Evolutionary conservation across 163 green algal genomes (phyloP), one percentile per base, ranked within the genome.

Genomic region (Volvox carteri): DNA sequence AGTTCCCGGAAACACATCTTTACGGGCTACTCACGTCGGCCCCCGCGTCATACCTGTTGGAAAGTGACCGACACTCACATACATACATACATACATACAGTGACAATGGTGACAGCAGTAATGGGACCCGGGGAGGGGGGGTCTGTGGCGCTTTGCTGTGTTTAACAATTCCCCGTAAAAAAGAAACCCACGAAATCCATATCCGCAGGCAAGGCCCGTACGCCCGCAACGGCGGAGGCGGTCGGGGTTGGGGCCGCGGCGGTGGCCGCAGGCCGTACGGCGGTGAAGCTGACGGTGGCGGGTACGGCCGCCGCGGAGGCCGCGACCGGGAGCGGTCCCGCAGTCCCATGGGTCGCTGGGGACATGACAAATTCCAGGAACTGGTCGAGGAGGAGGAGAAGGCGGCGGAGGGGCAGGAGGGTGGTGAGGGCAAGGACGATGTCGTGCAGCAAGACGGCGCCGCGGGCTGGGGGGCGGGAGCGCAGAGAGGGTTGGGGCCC

Each of bases 321-420:
- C 56, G 78, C 9, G 78, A 86, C 56, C 78, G 78, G 54, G 58
- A 74, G 25, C 78, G 78, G 11, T 86, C 78, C 0, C 78, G 78
- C 41, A 86, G 78, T 56, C 78, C 78, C 41, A 73, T 65, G 60
- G 78, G 78, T 48, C 60, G 60, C 0, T 86, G 78, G 78, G 60
- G 60, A 4, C 78, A 86, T 30, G 78, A 86, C 60, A 86, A 86
- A 42, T 86, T 86, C 42, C 35, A 73, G 1, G 60, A 86, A 58
- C 39, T 86, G 41, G 25, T 52, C 6, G 35, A 76, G 28, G 58
- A 52, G 28, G 56, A 50, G 4, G 25, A 86, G 23, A 2, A 41
- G 56, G 50, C 2, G 74, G 39, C 70, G 70, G 70, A 1, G 28
- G 50, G 12, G 23, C 39, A 30, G 30, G 70, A 33, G 30, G 72